Evolutionary conservation across 495 filamentous ascomycete genomes (phyloP).

Genomic region (Parmelia sp.): DNA sequence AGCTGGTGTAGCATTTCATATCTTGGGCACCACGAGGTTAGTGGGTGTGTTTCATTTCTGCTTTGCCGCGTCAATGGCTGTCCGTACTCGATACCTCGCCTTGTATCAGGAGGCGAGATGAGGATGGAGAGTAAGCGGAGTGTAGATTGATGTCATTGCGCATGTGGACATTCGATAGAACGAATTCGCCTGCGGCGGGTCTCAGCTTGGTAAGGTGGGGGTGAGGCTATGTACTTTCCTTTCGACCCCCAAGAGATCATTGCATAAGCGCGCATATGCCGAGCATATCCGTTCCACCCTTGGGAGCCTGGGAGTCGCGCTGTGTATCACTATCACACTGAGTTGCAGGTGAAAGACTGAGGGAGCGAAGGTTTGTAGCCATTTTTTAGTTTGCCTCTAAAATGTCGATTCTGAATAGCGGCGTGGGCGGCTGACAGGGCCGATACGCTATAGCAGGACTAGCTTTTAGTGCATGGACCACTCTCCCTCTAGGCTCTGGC

Average conservation of each 20-base stretch:
- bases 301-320: no score
- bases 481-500: no score
- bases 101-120: not conserved
- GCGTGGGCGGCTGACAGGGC: not conserved
- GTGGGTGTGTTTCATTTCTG: not conserved
- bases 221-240: no score
- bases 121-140: not conserved
- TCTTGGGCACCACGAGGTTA: not conserved
- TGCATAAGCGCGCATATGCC: no score
- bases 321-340: no score
- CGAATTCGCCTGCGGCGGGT: no score
- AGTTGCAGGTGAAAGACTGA: not conserved
- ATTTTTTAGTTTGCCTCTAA: not conserved
- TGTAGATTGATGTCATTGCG: not conserved
- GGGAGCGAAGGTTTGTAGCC: not conserved
- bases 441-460: not conserved
- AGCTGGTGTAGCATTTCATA: not conserved
- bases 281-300: no score
- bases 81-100: not conserved
- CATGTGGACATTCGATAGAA: no score
- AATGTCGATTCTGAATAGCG: not conserved
- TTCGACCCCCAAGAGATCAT: no score
- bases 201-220: no score
- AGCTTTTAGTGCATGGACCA: not conserved
- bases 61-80: not conserved